A percentile compares a stretch with the other conserved stretches of the same genome.
phyloP scores from a whole-genome alignment of 352 stramenopile species.

The Phytophthora rubi region DNA sequence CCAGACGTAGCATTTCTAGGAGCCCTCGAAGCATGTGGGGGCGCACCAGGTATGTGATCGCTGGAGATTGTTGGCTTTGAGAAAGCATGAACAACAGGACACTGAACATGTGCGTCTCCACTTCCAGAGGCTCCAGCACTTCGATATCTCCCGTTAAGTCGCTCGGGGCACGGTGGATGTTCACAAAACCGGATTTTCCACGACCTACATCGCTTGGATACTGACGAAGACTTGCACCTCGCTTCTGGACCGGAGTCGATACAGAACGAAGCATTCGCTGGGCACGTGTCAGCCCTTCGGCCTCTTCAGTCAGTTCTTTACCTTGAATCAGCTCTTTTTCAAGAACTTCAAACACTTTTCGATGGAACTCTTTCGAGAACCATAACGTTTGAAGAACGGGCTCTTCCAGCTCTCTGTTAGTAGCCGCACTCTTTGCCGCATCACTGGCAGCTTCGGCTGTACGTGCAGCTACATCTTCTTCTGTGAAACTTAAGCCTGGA shows the following conservation, averaged over 20 bases:
- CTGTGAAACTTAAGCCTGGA: slow-evolving; percentile 44
- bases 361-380: slow-evolving; percentile 89
- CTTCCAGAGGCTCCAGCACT: slow-evolving; percentile 76
- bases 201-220: slow-evolving; percentile 54
- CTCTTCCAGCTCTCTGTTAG: slow-evolving; percentile 74
- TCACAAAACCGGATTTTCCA: slow-evolving; percentile 49
- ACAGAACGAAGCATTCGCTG: slow-evolving; percentile 86
- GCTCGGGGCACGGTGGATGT: slow-evolving; percentile 41
- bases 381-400: slow-evolving; percentile 82
- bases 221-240: slow-evolving; percentile 50
- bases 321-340: slow-evolving; percentile 80
- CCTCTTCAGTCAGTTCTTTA: slow-evolving; percentile 71
- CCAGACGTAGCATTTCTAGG: slow-evolving; percentile 77
- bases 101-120: slow-evolving; percentile 76
- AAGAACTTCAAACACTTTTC: slow-evolving; percentile 88
- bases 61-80: slow-evolving; percentile 69
- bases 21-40: slow-evolving; percentile 73
- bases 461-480: slow-evolving; percentile 62
- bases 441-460: slow-evolving; percentile 81
- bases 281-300: slow-evolving; percentile 77
- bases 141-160: slow-evolving; percentile 45
- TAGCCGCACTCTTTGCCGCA: slow-evolving; percentile 77
- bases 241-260: slow-evolving; percentile 77
- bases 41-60: slow-evolving; percentile 65
- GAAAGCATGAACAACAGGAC: slow-evolving; percentile 84